Evolutionary conservation across 129 eudicot species (phyloP).

Genomic region (Centella asiatica): DNA sequence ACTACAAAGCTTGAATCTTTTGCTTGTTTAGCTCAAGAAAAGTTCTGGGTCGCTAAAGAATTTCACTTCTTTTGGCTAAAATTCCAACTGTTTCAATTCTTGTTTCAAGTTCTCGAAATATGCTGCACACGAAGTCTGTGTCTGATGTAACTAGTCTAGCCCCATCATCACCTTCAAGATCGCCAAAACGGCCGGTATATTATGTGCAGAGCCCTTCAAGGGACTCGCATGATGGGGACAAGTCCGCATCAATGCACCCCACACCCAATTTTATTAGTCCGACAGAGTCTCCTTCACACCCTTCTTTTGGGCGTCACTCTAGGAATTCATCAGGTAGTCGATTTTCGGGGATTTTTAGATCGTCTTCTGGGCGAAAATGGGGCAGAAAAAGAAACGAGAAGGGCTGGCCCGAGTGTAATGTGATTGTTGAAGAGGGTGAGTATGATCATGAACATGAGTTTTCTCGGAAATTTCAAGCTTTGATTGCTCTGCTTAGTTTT

Average conservation of each 20-base stretch:
- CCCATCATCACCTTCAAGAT: conserved; percentile 92
- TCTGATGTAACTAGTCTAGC: conserved; percentile 91
- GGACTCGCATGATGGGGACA: conserved; percentile 96
- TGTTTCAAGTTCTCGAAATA: conserved; percentile 17
- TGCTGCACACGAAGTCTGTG: conserved; percentile 86
- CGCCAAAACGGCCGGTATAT: conserved; percentile 80
- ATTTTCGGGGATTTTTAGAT: conserved; percentile 89
- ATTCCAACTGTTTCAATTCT: neutral
- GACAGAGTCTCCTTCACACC: conserved; percentile 93
- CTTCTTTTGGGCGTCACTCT: conserved; percentile 85
- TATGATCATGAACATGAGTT: conserved; percentile 55
- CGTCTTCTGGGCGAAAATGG: conserved; percentile 78
- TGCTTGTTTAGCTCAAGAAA: neutral
- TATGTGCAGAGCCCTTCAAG: conserved; percentile 95
- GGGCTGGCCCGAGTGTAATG: conserved; percentile 99
- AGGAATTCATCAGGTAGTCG: conserved; percentile 89
- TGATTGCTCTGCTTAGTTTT: conserved; percentile 63
- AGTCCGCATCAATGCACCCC: conserved; percentile 77
- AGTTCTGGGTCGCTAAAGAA: neutral
- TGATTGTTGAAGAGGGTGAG: conserved; percentile 88
- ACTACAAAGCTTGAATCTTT: neutral
- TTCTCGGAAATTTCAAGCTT: conserved; percentile 56
- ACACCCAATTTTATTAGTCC: conserved; percentile 84
- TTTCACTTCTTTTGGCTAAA: neutral
- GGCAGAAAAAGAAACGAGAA: conserved; percentile 78